phyloP scores from a whole-genome alignment of 352 stramenopile genomes.

The Globisporangium radiosum region DNA sequence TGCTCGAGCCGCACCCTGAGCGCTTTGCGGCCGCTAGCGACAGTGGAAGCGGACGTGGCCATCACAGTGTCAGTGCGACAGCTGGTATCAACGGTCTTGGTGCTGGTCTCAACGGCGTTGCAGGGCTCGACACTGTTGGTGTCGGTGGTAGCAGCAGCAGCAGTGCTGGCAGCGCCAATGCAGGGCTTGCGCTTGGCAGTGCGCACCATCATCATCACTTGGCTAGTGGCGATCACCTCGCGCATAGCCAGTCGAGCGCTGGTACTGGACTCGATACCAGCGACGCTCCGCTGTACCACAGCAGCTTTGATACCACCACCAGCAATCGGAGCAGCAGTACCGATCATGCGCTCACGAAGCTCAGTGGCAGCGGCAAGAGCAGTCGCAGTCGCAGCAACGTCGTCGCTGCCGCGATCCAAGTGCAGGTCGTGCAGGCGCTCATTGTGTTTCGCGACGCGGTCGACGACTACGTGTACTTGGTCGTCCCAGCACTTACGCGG shows the following conservation, averaged over 20 bases:
- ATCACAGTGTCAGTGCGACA: conserved; percentile 13
- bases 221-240: background rate
- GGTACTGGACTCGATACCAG: background rate
- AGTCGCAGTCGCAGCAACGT: conserved; percentile 5
- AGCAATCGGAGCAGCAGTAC: conserved; percentile 1
- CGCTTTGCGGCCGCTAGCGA: conserved; percentile 17
- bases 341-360: conserved; percentile 14
- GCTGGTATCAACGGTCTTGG: conserved; percentile 3
- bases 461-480: conserved; percentile 92
- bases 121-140: conserved; percentile 7
- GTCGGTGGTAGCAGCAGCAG: conserved; percentile 3
- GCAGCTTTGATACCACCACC: background rate
- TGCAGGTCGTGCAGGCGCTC: conserved; percentile 84
- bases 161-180: background rate
- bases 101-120: conserved; percentile 1
- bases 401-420: conserved; percentile 38
- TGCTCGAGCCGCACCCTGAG: conserved; percentile 66
- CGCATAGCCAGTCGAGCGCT: conserved; percentile 1
- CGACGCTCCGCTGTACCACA: background rate
- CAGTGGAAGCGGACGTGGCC: conserved; percentile 25
- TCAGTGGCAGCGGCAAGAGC: conserved; percentile 6
- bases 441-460: conserved; percentile 90
- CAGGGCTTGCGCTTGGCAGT: background rate
- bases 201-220: no score
- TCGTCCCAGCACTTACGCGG: conserved; percentile 91